A percentile compares a stretch with the other conserved stretches of the same genome.
phyloP scores from a whole-genome alignment of 352 stramenopile genomes.

The Globisporangium polare region DNA sequence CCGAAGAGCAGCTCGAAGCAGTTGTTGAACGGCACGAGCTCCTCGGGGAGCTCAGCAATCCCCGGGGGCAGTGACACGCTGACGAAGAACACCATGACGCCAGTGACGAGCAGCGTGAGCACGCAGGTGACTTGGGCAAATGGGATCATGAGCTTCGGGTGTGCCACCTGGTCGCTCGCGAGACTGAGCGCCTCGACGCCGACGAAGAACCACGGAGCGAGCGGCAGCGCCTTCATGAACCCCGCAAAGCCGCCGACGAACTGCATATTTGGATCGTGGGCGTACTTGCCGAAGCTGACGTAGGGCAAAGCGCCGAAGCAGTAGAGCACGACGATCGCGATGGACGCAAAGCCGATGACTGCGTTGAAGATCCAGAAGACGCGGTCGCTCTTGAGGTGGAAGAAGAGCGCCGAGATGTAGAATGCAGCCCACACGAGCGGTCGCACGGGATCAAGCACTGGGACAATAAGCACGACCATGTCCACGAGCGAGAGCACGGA shows the following conservation, averaged over 20 bases:
- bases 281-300: constrained; percentile 18
- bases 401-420: constrained; percentile 28
- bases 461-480: constrained; percentile 21
- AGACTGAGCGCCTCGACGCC: constrained; percentile 26
- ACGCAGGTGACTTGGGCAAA: constrained; percentile 41
- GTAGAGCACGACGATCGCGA: constrained; percentile 33
- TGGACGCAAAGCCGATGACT: constrained; percentile 20
- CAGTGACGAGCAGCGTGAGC: constrained; percentile 34
- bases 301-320: constrained; percentile 28
- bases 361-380: constrained; percentile 46
- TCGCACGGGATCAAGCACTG: neutral
- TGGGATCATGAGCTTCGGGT: constrained; percentile 39
- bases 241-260: constrained; percentile 21
- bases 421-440: constrained; percentile 28
- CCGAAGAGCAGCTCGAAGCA: too few species aligned
- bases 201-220: constrained; percentile 29
- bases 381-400: constrained; percentile 30
- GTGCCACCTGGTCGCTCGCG: constrained; percentile 27
- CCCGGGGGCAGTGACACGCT: constrained; percentile 26
- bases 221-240: constrained; percentile 21
- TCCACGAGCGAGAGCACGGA: constrained; percentile 28
- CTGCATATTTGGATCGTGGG: neutral
- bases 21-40: constrained; percentile 30
- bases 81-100: constrained; percentile 32
- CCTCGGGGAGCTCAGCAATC: constrained; percentile 19